phyloP scores from a whole-genome alignment of 345 rosid species.

The Euphorbia peplus region DNA sequence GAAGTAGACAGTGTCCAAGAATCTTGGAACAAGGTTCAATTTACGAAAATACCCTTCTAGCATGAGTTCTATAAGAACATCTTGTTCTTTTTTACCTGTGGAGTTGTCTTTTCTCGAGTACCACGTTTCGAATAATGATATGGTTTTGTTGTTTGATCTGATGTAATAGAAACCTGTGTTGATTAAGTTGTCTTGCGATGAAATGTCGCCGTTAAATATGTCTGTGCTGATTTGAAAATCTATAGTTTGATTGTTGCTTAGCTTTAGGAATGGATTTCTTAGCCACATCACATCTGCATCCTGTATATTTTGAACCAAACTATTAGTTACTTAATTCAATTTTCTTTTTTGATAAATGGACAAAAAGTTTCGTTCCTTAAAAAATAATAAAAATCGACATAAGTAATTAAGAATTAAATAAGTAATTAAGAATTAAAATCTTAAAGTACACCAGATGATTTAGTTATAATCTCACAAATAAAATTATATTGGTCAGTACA shows the following conservation, averaged over 20 bases:
- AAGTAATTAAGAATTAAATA: too few species aligned
- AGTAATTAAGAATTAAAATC: too few species aligned
- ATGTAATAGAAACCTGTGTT: constrained; percentile 28
- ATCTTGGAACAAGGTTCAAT: constrained; percentile 12
- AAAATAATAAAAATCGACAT: too few species aligned
- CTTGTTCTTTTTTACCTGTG: constrained; percentile 29
- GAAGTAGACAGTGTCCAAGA: constrained; percentile 20
- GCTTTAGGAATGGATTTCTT: constrained; percentile 27
- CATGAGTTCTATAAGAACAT: constrained; percentile 14
- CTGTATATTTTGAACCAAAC: constrained; percentile 4
- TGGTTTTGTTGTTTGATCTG: constrained; percentile 28
- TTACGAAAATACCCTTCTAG: background rate
- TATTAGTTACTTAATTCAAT: background rate
- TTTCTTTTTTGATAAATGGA: too few species aligned
- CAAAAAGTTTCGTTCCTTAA: too few species aligned
- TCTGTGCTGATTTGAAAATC: constrained; percentile 31
- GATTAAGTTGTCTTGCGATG: constrained; percentile 11
- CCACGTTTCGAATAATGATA: constrained; percentile 24
- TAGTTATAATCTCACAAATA: too few species aligned
- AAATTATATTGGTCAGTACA: too few species aligned
- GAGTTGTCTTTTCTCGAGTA: constrained; percentile 20
- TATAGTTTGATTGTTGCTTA: constrained; percentile 11
- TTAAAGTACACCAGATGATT: too few species aligned
- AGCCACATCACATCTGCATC: constrained; percentile 29
- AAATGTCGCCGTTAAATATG: constrained; percentile 20